These are phyloP conservation scores for Fraxinus anomala DNA, from an alignment of 257 asterid species.

Conservation along the genomic window DNA sequence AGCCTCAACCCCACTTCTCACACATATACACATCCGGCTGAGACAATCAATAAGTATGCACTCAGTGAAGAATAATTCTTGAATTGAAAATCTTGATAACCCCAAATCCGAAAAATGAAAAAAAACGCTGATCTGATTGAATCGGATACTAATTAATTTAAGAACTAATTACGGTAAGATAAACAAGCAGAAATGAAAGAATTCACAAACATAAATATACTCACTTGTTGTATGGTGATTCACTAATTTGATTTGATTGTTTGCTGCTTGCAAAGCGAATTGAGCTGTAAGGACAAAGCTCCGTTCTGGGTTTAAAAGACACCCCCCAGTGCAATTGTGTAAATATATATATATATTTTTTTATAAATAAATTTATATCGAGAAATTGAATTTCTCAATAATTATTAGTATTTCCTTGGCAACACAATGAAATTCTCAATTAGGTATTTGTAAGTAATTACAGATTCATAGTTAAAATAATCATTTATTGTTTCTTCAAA, in stretches of 20 bases:
- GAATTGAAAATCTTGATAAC: neutral
- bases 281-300: neutral
- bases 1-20: neutral
- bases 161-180: neutral
- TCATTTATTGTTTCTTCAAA: too few species aligned
- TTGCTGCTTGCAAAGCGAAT: neutral
- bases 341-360: too few species aligned
- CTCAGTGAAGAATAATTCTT: neutral
- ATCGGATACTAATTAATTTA: neutral
- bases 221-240: neutral
- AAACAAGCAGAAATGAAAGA: neutral
- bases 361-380: too few species aligned
- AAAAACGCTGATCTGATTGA: neutral
- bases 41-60: neutral
- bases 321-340: neutral
- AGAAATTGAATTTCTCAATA: too few species aligned
- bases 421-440: too few species aligned
- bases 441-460: too few species aligned
- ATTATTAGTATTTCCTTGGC: too few species aligned
- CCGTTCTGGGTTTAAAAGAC: neutral
- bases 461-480: too few species aligned
- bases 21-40: neutral
- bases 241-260: neutral
- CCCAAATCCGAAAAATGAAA: neutral
- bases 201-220: neutral